Percentiles rank a stretch among this genome's conserved stretches.
Conservation (phyloP, 345 rosid genomes). For the Salix koriyanagi region DNA sequence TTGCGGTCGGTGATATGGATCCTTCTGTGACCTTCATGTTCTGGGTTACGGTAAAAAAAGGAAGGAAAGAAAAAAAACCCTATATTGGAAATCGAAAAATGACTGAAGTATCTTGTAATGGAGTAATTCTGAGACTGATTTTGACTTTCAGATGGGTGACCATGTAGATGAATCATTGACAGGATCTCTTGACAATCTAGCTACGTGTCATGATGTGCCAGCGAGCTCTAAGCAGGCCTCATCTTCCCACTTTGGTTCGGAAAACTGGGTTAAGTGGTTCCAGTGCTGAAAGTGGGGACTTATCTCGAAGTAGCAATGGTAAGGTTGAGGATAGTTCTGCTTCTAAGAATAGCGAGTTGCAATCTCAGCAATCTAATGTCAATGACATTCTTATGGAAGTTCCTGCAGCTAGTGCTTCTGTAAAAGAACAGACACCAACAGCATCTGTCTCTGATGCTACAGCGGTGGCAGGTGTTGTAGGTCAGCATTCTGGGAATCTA, state of each 20-base stretch:
- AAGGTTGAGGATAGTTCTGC: neutral
- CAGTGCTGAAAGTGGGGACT: conserved; percentile 1
- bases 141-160: conserved; percentile 9
- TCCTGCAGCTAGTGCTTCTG: neutral
- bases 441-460: neutral
- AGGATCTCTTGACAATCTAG: neutral
- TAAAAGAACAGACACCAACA: neutral
- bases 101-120: neutral
- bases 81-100: neutral
- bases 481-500: neutral
- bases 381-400: neutral
- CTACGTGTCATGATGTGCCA: neutral
- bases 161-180: conserved; percentile 3
- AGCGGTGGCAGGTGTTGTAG: neutral
- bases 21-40: neutral
- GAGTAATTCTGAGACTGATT: neutral
- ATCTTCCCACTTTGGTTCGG: neutral
- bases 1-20: neutral
- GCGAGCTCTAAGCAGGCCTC: conserved; percentile 6
- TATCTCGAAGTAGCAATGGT: neutral
- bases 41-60: neutral
- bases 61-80: neutral
- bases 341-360: neutral
- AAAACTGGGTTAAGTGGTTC: neutral
- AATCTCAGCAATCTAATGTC: neutral